Base-by-base conservation (phyloP, 768 basidiomycete genomes). In the Wakefieldia striispora region DNA sequence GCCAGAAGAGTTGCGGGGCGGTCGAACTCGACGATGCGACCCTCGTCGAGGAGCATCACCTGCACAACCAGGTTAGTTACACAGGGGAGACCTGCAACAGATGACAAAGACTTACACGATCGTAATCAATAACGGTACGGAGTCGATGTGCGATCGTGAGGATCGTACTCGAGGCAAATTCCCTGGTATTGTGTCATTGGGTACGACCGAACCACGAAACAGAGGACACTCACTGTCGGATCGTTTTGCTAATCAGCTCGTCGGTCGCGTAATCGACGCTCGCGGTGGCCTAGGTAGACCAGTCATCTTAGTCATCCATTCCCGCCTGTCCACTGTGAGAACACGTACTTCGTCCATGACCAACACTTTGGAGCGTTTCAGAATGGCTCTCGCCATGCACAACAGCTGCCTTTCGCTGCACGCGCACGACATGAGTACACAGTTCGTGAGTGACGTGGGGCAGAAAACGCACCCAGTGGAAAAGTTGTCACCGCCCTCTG, bases 401-500 rank as follows among this genome's bases (percentile, higher is more conserved):
- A 92, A 72, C n/a, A 92, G 67, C 65, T 92, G 90, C 59, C 89
- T 91, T 70, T 91, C 86, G 27, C 84, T 83, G 38, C 11, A 48
- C 45, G 11, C 23, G 7, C 7, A 27, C 17, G 9, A 34, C 24
- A 17, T 58, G 36, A 64, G 45, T n/a, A 5, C 14, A 6, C 13
- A 17, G 20, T 11, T 39, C 19, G 14, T 8, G n/a, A 24, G 37
- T 13, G 6, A 11, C 29, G 12, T 29, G 2, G 11, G 29, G 29
- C 8, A 2, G 11, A 29, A 45, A 2, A 63, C 75, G 40, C 49
- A 87, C 86, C 88, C 88, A 7, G 88, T 86, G 0, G 88, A 91
- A 64, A 94, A 93, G 70, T 93, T 95, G 17, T 95, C 92, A 16
- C 89, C 90, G 1, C 87, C 88, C 70, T 94, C 91, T 1, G 85